Evolutionary conservation across 208 protist species (phyloP).

Genomic region (Trypanosoma boissoni): DNA sequence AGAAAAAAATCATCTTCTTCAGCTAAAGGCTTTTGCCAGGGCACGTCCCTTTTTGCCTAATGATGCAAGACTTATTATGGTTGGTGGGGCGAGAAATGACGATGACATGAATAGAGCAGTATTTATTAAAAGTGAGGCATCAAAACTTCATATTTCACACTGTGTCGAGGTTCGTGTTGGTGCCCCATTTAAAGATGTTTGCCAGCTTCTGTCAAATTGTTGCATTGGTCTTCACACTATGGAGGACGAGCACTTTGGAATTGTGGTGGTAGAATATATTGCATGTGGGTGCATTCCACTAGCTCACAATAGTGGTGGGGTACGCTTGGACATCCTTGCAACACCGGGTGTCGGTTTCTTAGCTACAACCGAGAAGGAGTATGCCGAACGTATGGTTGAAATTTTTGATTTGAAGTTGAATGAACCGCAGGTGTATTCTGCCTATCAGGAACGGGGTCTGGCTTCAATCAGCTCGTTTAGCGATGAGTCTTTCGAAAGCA

Average conservation of each 20-base stretch:
- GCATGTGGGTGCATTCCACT: constrained; percentile 91
- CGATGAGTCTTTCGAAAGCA: constrained; percentile 24
- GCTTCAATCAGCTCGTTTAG: constrained; percentile 19
- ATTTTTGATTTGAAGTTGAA: constrained; percentile 39
- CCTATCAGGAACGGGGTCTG: constrained; percentile 37
- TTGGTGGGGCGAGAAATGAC: constrained; percentile 83
- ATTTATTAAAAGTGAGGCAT: constrained; percentile 35
- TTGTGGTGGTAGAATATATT: constrained; percentile 97
- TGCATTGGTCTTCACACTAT: constrained; percentile 97
- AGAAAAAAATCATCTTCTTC: constrained; percentile 97
- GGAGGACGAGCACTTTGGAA: constrained; percentile 99
- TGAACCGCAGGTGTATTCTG: constrained; percentile 24
- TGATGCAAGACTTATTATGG: constrained; percentile 68
- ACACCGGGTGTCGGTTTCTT: constrained; percentile 71
- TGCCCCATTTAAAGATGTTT: constrained; percentile 46
- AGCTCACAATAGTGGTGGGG: constrained; percentile 94
- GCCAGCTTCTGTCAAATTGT: constrained; percentile 39
- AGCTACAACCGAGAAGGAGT: constrained; percentile 82
- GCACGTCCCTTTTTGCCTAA: constrained; percentile 33
- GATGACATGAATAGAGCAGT: constrained; percentile 73
- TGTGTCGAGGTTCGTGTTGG: constrained; percentile 66
- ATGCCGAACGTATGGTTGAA: constrained; percentile 64
- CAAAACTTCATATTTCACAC: constrained; percentile 49
- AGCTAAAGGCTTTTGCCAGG: constrained; percentile 87
- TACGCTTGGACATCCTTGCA: constrained; percentile 93